Evolutionary conservation across 192 early-diverging fungal species (phyloP).

Genomic region (Coemansia sp.): DNA sequence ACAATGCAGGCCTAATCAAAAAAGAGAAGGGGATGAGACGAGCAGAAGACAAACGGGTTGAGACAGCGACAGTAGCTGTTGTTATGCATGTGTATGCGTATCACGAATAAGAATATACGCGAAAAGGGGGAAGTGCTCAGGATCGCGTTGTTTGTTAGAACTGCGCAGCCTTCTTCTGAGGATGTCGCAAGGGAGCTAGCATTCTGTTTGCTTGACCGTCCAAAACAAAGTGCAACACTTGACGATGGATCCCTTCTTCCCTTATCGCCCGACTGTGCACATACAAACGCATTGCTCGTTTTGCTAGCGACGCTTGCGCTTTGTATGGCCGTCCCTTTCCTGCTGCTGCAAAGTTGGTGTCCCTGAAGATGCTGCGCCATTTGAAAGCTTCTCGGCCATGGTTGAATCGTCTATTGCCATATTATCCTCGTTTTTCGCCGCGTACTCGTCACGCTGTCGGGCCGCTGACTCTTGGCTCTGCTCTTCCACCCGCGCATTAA

Average conservation of each 20-base stretch:
- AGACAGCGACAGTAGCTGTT: background rate
- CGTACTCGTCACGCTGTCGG: constrained; percentile 11
- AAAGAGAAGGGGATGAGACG: background rate
- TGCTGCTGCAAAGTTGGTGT: constrained; percentile 12
- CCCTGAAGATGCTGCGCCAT: background rate
- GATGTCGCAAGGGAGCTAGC: background rate
- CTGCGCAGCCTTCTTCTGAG: background rate
- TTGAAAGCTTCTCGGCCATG: constrained; percentile 26
- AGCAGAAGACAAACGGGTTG: background rate
- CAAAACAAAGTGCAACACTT: background rate
- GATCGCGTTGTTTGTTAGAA: background rate
- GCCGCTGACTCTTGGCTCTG: constrained; percentile 14
- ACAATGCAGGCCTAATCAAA: background rate
- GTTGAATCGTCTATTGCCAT: constrained; percentile 13
- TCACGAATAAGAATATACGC: background rate
- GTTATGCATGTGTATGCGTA: background rate
- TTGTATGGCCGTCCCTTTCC: constrained; percentile 22
- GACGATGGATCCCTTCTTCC: background rate
- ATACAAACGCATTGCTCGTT: background rate
- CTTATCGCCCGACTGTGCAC: background rate
- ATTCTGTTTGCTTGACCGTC: background rate
- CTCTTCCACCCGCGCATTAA: constrained; percentile 34
- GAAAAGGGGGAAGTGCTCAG: background rate
- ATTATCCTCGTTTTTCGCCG: constrained; percentile 6
- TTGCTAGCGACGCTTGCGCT: constrained; percentile 26